Conservation (phyloP, 1,284 basidiomycete genomes). For the Naganishia sp. region DNA sequence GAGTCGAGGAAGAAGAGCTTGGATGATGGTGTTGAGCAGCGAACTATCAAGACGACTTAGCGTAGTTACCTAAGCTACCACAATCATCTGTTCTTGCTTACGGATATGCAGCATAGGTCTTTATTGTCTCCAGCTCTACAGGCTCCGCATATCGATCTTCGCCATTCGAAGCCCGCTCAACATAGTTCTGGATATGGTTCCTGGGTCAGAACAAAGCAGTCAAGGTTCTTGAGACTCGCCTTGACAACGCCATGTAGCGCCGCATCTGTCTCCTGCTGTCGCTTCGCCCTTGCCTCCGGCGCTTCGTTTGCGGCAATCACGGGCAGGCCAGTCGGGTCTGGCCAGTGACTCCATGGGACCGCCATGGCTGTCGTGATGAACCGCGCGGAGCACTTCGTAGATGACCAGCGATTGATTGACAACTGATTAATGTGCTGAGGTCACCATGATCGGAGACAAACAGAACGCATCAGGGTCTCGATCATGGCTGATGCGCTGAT, state of each 20-base stretch:
- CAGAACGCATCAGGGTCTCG: too few relatives aligned
- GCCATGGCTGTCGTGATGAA: neutral
- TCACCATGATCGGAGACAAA: too few relatives aligned
- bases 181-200: neutral
- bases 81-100: neutral
- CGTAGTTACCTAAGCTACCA: neutral
- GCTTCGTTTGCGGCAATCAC: neutral
- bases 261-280: neutral
- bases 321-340: neutral
- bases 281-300: neutral
- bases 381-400: too few relatives aligned
- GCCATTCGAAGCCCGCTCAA: constrained; percentile 11
- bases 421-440: too few relatives aligned
- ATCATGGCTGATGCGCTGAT: too few relatives aligned
- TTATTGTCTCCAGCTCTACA: constrained; percentile 23
- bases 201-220: neutral
- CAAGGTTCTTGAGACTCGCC: neutral
- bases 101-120: constrained; percentile 17
- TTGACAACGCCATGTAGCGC: constrained; percentile 1
- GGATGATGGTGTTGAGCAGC: constrained; percentile 8
- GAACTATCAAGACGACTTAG: neutral
- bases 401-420: too few relatives aligned
- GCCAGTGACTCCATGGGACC: constrained; percentile 17
- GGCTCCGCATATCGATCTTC: constrained; percentile 22
- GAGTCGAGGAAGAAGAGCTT: constrained; percentile 2